Percentiles rank a stretch among this genome's conserved stretches.
phyloP scores from a whole-genome alignment of 176 grass and related monocot species.

The Eremochloa ophiuroides region DNA sequence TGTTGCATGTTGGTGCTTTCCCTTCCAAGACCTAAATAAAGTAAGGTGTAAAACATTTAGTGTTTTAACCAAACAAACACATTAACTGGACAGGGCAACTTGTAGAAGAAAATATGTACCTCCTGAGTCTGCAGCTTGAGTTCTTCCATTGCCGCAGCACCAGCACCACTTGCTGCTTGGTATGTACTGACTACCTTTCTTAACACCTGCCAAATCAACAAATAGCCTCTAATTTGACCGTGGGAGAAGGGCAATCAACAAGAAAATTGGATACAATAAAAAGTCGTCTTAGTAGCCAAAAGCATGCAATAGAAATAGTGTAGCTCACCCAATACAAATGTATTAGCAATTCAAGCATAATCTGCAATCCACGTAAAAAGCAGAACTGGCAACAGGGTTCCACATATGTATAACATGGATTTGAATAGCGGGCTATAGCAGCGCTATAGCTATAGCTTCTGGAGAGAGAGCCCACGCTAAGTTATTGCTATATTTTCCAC shows the following conservation, averaged over 20 bases:
- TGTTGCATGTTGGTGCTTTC: constrained; percentile 90
- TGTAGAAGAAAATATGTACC: constrained; percentile 32
- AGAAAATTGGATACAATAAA: not conserved
- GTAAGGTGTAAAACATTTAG: not conserved
- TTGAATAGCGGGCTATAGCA: too few relatives aligned
- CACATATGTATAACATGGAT: too few relatives aligned
- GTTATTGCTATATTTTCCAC: too few relatives aligned
- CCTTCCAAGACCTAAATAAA: constrained; percentile 93
- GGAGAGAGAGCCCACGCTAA: too few relatives aligned
- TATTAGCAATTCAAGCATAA: not conserved
- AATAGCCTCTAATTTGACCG: not conserved
- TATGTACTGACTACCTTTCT: constrained; percentile 99
- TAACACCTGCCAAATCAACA: constrained; percentile 47
- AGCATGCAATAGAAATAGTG: not conserved
- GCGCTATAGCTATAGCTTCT: too few relatives aligned
- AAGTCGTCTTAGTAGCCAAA: not conserved
- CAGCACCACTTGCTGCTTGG: constrained; percentile 97
- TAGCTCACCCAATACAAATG: not conserved
- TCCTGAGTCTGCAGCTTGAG: constrained; percentile 78
- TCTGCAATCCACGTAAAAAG: not conserved
- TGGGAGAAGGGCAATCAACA: not conserved
- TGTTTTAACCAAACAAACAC: not conserved
- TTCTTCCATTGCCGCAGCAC: constrained; percentile 96
- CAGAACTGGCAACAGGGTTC: not conserved
- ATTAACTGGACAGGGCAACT: not conserved